Percentiles rank a stretch among this genome's conserved stretches.
Evolutionary conservation across 2,329 filamentous ascomycete genomes (phyloP).

Genomic region (Boeremia exigua): DNA sequence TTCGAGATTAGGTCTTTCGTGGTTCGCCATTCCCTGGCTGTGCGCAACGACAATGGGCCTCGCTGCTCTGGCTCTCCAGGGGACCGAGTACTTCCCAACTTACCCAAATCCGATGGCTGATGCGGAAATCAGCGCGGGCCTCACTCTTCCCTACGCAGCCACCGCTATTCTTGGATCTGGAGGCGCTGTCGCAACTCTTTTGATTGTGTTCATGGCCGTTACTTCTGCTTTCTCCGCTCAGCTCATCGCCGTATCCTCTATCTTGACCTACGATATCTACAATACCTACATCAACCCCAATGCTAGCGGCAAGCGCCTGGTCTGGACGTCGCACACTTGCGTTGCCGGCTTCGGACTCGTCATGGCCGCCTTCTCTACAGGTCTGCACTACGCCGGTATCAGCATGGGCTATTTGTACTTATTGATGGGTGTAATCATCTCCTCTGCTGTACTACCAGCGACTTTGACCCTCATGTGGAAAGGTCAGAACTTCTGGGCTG

Average conservation of each 20-base stretch:
- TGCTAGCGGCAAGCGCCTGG: constrained; percentile 75
- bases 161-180: constrained; percentile 41
- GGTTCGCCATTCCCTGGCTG: constrained; percentile 57
- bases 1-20: constrained; percentile 45
- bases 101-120: constrained; percentile 44
- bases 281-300: constrained; percentile 82
- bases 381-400: constrained; percentile 57
- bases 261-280: constrained; percentile 88
- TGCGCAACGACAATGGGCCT: constrained; percentile 57
- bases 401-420: constrained; percentile 85
- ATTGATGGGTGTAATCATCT: constrained; percentile 91
- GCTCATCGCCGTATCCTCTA: constrained; percentile 74
- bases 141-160: constrained; percentile 42
- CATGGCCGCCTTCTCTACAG: constrained; percentile 80
- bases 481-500: constrained; percentile 77
- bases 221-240: constrained; percentile 54
- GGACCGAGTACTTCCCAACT: constrained; percentile 52
- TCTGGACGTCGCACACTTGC: constrained; percentile 77
- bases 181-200: constrained; percentile 38
- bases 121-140: constrained; percentile 34
- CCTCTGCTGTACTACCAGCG: constrained; percentile 80
- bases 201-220: constrained; percentile 58
- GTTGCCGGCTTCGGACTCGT: constrained; percentile 78
- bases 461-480: constrained; percentile 81
- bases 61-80: constrained; percentile 51